Evolutionary conservation across 129 eudicot species (phyloP), one percentile per base, ranked within the genome.

Genomic region (Escallonia herrerae): DNA sequence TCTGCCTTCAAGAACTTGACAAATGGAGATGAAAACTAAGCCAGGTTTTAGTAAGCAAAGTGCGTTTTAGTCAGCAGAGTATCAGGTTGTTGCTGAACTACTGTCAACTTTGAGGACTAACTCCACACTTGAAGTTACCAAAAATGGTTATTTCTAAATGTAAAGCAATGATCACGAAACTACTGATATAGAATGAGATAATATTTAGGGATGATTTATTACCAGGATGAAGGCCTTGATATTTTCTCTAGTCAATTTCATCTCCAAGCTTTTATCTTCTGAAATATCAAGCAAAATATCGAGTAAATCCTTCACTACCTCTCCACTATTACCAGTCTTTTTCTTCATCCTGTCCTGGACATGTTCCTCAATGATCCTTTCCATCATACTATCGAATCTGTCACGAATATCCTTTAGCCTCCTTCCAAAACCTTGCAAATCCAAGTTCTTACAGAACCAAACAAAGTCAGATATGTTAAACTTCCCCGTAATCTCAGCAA

Each of bases 201-300:
- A 22, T 22, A 22, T 22, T 22, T 22, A 22, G 33, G 1, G 33
- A 22, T 22, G 52, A 57, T 43, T 11, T 5, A 12, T 70, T 78
- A 87, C 95, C 85, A 83, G 72, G 76, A 84, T 74, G 66, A 87
- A 87, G 59, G 90, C 90, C 71, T 87, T 87, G 73, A 84, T 79
- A 59, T 81, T 81, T 53, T 81, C 84, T 74, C 59, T 81, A 33
- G 75, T 76, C 55, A 85, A 58, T 46, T 64, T 85, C 44, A 79
- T 43, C 69, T 85, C 83, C 64, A 72, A 59, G 41, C 68, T 69
- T n/a, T 79, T 72, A 71, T 82, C 85, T 71, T 79, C 85, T 33
- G 84, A 74, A 44, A 79, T 66, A 54, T 66, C 81, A 59, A 87
- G 85, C 54, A 87, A 74, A 40, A 87, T 83, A 54, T 87, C 83